Conservation (phyloP, 2,329 filamentous ascomycete genomes). For the Tolypocladium inflatum region DNA sequence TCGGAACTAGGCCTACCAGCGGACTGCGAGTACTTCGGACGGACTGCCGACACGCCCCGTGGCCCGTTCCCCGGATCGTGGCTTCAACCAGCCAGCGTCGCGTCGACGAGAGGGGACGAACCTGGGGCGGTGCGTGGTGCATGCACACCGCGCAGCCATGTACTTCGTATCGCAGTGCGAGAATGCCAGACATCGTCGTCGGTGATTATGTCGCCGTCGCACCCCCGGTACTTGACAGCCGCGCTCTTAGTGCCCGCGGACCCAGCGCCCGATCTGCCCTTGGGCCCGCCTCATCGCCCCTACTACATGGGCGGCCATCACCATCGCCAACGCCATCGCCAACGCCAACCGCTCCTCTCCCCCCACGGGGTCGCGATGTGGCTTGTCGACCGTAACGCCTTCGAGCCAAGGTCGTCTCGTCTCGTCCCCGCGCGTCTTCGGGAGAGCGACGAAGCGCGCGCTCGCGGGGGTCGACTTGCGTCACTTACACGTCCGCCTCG, state of each 20-base stretch:
- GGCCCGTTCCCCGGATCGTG: too few relatives aligned
- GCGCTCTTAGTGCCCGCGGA: not conserved
- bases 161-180: too few relatives aligned
- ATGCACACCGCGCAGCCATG: too few relatives aligned
- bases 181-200: too few relatives aligned
- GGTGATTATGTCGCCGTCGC: constrained; percentile 1
- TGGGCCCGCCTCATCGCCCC: not conserved
- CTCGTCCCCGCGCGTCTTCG: not conserved
- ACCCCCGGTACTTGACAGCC: not conserved
- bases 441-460: not conserved
- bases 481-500: too few relatives aligned
- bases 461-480: not conserved
- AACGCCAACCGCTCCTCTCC: not conserved
- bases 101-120: too few relatives aligned
- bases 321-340: not conserved
- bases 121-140: too few relatives aligned
- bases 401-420: not conserved
- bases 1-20: too few relatives aligned
- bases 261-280: not conserved
- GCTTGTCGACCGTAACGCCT: not conserved
- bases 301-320: too few relatives aligned
- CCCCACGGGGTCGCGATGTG: not conserved
- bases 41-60: too few relatives aligned
- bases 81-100: too few relatives aligned
- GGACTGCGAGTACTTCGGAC: too few relatives aligned